phyloP scores from a whole-genome alignment of 1,284 basidiomycete species.

The Cystobasidium pallidum region DNA sequence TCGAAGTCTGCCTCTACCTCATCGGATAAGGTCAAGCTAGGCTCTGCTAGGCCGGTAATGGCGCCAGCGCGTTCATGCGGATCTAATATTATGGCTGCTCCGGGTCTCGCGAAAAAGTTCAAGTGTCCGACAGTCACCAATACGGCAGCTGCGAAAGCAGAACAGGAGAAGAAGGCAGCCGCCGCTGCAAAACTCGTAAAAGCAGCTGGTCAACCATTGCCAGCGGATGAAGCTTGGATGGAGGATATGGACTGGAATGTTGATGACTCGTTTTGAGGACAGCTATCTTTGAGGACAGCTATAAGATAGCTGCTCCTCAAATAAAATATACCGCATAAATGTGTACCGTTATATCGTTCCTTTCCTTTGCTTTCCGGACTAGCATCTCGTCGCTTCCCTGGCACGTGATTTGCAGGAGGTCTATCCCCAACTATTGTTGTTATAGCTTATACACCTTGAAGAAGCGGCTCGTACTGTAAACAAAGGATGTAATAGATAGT shows the following conservation, averaged over 20 bases:
- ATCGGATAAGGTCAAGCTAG: not conserved
- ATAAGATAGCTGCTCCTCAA: no score
- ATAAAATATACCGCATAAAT: not conserved
- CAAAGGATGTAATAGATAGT: not conserved
- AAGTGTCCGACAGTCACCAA: constrained; percentile 33
- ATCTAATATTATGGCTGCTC: not conserved
- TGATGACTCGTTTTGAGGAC: constrained; percentile 33
- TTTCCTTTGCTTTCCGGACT: not conserved
- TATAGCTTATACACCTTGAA: no score
- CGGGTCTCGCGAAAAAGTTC: constrained; percentile 7
- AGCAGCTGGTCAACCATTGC: constrained; percentile 20
- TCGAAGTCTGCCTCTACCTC: constrained; percentile 11
- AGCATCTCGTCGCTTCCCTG: not conserved
- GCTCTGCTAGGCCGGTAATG: not conserved
- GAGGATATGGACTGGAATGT: constrained; percentile 37
- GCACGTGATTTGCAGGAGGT: not conserved
- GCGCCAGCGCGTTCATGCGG: constrained; percentile 5
- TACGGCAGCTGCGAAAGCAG: constrained; percentile 20
- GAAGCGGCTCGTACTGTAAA: no score
- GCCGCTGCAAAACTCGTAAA: constrained; percentile 5
- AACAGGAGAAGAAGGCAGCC: constrained; percentile 29
- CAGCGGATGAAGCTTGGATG: constrained; percentile 38
- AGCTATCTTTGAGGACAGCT: no score
- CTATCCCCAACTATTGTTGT: not conserved
- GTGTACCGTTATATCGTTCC: not conserved